Conservation (phyloP, 2,329 filamentous ascomycete genomes). For the Fusarium humuli region DNA sequence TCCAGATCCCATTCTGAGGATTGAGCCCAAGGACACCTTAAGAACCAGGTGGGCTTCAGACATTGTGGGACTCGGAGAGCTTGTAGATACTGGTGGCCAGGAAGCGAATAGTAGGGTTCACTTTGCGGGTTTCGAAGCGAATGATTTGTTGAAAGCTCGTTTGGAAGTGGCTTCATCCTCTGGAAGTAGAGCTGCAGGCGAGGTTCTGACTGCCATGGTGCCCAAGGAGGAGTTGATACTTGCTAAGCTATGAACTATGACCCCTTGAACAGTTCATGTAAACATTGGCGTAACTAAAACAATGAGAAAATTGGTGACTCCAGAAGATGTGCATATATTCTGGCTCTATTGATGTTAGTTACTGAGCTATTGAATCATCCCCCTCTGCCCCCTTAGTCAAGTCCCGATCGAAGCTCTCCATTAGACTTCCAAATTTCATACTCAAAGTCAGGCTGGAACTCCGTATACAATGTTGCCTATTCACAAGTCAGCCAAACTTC, state of each 20-base stretch:
- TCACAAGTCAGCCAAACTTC: neutral
- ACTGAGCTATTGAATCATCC: neutral
- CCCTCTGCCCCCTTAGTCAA: constrained; percentile 1
- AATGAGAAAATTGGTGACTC: too few relatives aligned
- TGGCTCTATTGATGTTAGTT: neutral
- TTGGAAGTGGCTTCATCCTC: neutral
- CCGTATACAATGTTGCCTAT: constrained; percentile 49
- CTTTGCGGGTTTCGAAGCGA: neutral
- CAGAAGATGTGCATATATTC: neutral
- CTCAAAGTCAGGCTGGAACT: constrained; percentile 53
- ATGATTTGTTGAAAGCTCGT: neutral
- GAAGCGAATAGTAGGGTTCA: neutral
- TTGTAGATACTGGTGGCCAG: too few relatives aligned
- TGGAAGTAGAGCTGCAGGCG: neutral
- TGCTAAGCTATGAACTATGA: neutral
- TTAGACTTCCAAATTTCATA: constrained; percentile 50
- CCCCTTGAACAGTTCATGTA: neutral
- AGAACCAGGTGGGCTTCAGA: too few relatives aligned
- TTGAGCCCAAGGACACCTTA: neutral
- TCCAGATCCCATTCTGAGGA: neutral
- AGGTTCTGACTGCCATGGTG: neutral
- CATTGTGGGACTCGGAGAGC: neutral
- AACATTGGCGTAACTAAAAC: neutral
- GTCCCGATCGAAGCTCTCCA: constrained; percentile 38
- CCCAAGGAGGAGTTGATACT: neutral